A percentile compares a stretch with the other conserved stretches of the same genome.
Evolutionary conservation across 495 filamentous ascomycete genomes (phyloP).

Genomic region (Penicillium mononematosum): DNA sequence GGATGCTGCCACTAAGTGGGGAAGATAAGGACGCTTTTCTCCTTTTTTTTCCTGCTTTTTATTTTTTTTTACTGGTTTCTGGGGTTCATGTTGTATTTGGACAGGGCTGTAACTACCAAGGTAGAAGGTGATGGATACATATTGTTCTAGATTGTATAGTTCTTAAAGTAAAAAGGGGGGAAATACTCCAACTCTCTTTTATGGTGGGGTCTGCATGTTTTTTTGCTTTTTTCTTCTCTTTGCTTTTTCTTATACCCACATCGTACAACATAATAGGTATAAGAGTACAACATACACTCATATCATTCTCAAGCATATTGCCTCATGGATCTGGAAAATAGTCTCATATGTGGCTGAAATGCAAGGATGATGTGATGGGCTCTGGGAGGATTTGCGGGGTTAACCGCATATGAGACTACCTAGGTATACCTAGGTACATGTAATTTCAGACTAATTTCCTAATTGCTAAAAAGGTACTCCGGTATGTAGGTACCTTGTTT

Average conservation of each 20-base stretch:
- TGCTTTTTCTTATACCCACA: neutral
- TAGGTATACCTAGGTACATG: no score
- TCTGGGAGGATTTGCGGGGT: constrained; percentile 5
- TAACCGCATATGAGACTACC: neutral
- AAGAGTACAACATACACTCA: neutral
- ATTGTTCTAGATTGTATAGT: constrained; percentile 6
- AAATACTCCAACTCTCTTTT: neutral
- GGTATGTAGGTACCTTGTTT: no score
- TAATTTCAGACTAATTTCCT: no score
- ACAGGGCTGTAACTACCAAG: neutral
- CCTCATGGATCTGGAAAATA: neutral
- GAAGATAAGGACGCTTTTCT: constrained; percentile 9
- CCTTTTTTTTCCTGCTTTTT: neutral
- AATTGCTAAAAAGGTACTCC: no score
- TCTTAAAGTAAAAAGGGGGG: no score
- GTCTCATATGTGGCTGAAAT: constrained; percentile 6
- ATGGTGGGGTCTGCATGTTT: constrained; percentile 5
- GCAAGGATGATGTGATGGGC: constrained; percentile 8
- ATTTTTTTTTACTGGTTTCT: neutral
- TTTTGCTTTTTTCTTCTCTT: neutral
- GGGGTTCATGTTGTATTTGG: neutral
- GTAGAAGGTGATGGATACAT: neutral
- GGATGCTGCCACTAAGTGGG: constrained; percentile 19
- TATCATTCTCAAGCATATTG: neutral
- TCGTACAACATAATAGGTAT: neutral